These are phyloP conservation scores for Circinella minor DNA, from an alignment of 371 early-diverging fungal species.

Conservation along the genomic window DNA sequence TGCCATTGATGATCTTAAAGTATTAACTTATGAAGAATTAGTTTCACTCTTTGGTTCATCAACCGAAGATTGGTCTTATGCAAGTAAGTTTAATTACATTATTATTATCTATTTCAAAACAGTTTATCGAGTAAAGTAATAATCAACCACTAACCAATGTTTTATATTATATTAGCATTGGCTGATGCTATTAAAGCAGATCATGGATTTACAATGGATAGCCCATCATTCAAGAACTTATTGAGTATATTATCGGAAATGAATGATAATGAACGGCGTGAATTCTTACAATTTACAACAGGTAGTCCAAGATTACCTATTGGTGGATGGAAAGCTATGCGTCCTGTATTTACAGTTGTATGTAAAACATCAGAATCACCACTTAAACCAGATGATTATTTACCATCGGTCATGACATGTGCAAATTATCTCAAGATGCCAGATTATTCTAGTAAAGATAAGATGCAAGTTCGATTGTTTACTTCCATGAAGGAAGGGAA, in stretches of 20 bases:
- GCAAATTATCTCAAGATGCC: slow-evolving; percentile 95
- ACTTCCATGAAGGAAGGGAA: slow-evolving; percentile 89
- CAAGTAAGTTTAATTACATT: slow-evolving; percentile 45
- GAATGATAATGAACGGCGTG: slow-evolving; percentile 65
- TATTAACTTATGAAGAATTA: slow-evolving; percentile 78
- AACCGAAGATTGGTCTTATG: slow-evolving; percentile 83
- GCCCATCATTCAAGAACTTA: slow-evolving; percentile 69
- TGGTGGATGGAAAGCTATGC: slow-evolving; percentile 84
- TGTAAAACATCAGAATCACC: slow-evolving; percentile 73
- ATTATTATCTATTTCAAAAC: background rate
- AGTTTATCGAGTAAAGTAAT: too few relatives aligned
- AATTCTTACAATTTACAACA: slow-evolving; percentile 89
- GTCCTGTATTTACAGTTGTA: slow-evolving; percentile 89
- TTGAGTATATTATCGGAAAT: slow-evolving; percentile 72
- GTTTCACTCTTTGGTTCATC: slow-evolving; percentile 68
- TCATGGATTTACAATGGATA: slow-evolving; percentile 84
- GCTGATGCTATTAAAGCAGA: slow-evolving; percentile 80
- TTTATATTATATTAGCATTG: slow-evolving; percentile 48
- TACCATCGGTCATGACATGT: slow-evolving; percentile 97
- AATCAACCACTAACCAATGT: background rate
- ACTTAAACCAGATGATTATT: slow-evolving; percentile 75
- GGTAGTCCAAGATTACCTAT: slow-evolving; percentile 92
- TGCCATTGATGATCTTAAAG: slow-evolving; percentile 66
- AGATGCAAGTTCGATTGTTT: slow-evolving; percentile 67
- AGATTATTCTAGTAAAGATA: slow-evolving; percentile 74